A percentile compares a stretch with the other conserved stretches of the same genome.
These are phyloP conservation scores for Xylaria sp. DNA, from an alignment of 2,329 filamentous ascomycete genomes.

Conservation along the genomic window DNA sequence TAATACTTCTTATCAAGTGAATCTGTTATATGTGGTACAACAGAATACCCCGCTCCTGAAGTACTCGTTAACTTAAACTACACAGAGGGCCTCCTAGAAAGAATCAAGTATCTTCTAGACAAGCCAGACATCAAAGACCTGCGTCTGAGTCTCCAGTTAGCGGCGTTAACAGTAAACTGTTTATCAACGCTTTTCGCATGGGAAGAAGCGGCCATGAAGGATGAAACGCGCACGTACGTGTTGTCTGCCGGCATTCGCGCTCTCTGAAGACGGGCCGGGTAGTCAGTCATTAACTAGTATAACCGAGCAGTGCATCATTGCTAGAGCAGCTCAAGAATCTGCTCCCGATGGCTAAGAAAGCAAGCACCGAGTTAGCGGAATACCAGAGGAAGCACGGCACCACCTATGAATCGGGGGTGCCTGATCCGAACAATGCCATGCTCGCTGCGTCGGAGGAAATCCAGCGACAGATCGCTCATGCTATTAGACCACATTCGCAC, in stretches of 20 bases:
- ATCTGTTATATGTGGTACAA: too few species aligned
- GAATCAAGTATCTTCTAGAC: constrained; percentile 27
- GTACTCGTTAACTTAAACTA: constrained; percentile 1
- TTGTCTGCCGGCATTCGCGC: not conserved
- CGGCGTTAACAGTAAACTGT: constrained; percentile 11
- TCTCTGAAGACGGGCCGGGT: not conserved
- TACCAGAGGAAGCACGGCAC: constrained; percentile 16
- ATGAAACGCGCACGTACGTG: constrained; percentile 7
- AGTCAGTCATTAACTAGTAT: constrained; percentile 10
- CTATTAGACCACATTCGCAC: not conserved
- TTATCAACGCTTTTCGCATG: constrained; percentile 27
- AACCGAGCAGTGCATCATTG: constrained; percentile 5
- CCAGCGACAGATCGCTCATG: constrained; percentile 9
- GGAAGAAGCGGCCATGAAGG: constrained; percentile 16
- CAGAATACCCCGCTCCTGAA: not conserved
- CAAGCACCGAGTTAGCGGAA: constrained; percentile 8
- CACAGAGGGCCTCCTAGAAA: constrained; percentile 21
- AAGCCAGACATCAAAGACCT: constrained; percentile 33
- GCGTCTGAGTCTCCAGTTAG: constrained; percentile 24
- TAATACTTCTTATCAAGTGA: too few species aligned
- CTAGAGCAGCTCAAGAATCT: constrained; percentile 26
- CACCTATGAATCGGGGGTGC: constrained; percentile 2
- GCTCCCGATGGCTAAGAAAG: constrained; percentile 13
- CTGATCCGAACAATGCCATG: constrained; percentile 9
- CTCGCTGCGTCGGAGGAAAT: constrained; percentile 20